A percentile compares a stretch with the other conserved stretches of the same genome.
phyloP scores from a whole-genome alignment of 2,329 filamentous ascomycete species.

The Capronia coronata region DNA sequence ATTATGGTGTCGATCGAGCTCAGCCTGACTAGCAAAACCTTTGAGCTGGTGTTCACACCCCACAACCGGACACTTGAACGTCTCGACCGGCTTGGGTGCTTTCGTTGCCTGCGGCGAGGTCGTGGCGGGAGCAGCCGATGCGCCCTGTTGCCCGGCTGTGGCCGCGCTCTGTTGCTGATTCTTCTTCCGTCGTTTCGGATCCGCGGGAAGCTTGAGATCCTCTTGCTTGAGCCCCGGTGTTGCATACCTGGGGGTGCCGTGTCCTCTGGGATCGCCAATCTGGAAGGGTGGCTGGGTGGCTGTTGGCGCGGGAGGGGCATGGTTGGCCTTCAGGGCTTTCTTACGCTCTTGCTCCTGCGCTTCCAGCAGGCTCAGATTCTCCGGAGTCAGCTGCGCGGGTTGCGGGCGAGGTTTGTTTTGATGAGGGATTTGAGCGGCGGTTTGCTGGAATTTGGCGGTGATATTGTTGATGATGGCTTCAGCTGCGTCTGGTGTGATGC shows the following conservation, averaged over 20 bases:
- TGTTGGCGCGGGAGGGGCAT: slow-evolving; percentile 44
- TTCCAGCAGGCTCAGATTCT: slow-evolving; percentile 23
- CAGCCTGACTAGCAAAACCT: slow-evolving; percentile 50
- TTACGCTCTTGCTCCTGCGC: slow-evolving; percentile 30
- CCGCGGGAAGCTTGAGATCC: slow-evolving; percentile 52
- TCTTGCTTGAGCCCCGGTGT: slow-evolving; percentile 49
- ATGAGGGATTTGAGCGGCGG: slow-evolving; percentile 41
- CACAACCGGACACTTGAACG: slow-evolving; percentile 49
- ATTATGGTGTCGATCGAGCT: slow-evolving; percentile 50
- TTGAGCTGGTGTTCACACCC: slow-evolving; percentile 49
- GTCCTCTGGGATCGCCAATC: slow-evolving; percentile 39
- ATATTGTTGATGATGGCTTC: slow-evolving; percentile 36
- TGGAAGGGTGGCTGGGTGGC: slow-evolving; percentile 52
- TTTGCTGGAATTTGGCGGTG: slow-evolving; percentile 36
- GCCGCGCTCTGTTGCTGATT: slow-evolving; percentile 31
- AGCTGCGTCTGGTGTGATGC: slow-evolving; percentile 38
- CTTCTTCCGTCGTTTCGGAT: slow-evolving; percentile 51
- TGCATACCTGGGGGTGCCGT: slow-evolving; percentile 38
- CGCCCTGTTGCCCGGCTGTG: slow-evolving; percentile 29
- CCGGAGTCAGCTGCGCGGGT: slow-evolving; percentile 19
- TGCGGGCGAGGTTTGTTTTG: slow-evolving; percentile 41
- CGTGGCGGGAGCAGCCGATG: slow-evolving; percentile 27
- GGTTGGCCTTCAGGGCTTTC: slow-evolving; percentile 34
- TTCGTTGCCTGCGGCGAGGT: slow-evolving; percentile 36
- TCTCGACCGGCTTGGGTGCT: slow-evolving; percentile 39